These are phyloP conservation scores for Mayamaea pseudoterrestris DNA, from an alignment of 108 stramenopile genomes.

Conservation along the genomic window DNA sequence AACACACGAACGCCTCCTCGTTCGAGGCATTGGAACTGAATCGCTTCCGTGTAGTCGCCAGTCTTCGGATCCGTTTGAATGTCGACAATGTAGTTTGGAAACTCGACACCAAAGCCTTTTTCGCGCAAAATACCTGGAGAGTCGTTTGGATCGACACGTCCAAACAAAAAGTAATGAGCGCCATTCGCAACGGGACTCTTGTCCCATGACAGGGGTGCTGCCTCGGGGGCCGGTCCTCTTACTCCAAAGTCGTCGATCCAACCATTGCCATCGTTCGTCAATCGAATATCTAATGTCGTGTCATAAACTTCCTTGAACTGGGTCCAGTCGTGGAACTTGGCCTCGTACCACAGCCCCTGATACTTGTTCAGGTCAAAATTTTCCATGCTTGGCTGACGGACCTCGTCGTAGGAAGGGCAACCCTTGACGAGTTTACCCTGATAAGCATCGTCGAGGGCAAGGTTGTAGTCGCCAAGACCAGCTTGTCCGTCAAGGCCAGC, in stretches of 20 bases:
- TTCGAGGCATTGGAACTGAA: conserved; percentile 88
- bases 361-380: conserved; percentile 80
- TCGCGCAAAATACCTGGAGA: conserved; percentile 78
- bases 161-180: conserved; percentile 87
- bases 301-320: conserved; percentile 92
- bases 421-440: conserved; percentile 72
- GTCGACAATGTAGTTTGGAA: conserved; percentile 88
- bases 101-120: conserved; percentile 86
- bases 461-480: conserved; percentile 75
- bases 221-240: conserved; percentile 72
- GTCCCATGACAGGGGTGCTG: conserved; percentile 73
- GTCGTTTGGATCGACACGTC: conserved; percentile 72
- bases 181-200: conserved; percentile 87
- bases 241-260: conserved; percentile 89
- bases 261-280: conserved; percentile 43
- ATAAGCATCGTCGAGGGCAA: conserved; percentile 77
- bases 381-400: conserved; percentile 77
- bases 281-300: conserved; percentile 76
- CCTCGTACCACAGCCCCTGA: conserved; percentile 85
- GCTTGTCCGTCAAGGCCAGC: conserved; percentile 76
- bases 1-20: conserved; percentile 89
- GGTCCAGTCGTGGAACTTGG: conserved; percentile 89
- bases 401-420: conserved; percentile 80
- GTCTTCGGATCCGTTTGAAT: conserved; percentile 63
- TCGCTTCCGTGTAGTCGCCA: conserved; percentile 76